Evolutionary conservation across 2,329 filamentous ascomycete species (phyloP).

Genomic region (Fusarium oligoseptatum): DNA sequence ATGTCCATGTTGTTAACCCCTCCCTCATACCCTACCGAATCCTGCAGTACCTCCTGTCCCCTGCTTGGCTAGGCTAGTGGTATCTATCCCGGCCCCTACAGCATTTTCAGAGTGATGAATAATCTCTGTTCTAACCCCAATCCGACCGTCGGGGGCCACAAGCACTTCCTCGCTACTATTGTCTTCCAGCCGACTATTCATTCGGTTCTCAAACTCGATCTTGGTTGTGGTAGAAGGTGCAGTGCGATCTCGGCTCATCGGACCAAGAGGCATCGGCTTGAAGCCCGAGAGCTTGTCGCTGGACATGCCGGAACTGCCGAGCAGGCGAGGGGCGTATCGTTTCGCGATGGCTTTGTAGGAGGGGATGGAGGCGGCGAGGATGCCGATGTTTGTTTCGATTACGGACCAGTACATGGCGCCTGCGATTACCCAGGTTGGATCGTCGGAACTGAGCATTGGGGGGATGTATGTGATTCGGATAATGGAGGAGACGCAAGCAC

Average conservation of each 20-base stretch:
- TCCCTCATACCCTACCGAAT: background rate
- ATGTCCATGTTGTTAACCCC: too few species aligned
- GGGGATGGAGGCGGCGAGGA: conserved; percentile 32
- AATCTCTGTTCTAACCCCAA: conserved; percentile 35
- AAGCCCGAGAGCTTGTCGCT: conserved; percentile 31
- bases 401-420: conserved; percentile 38
- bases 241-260: background rate
- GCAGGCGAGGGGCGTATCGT: conserved; percentile 29
- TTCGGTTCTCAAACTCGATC: conserved; percentile 17
- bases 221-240: background rate
- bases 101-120: background rate
- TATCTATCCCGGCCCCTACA: background rate
- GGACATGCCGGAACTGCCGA: conserved; percentile 28
- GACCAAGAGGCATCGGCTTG: conserved; percentile 35
- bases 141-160: conserved; percentile 17
- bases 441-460: conserved; percentile 30
- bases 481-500: conserved; percentile 30
- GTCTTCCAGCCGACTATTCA: conserved; percentile 12
- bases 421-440: conserved; percentile 30
- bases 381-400: conserved; percentile 35
- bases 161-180: conserved; percentile 31
- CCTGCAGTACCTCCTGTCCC: background rate
- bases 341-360: conserved; percentile 36
- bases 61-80: background rate
- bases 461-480: conserved; percentile 37